Base-by-base conservation (phyloP, 805 yeast genomes). In the Saturnispora sanitii region DNA sequence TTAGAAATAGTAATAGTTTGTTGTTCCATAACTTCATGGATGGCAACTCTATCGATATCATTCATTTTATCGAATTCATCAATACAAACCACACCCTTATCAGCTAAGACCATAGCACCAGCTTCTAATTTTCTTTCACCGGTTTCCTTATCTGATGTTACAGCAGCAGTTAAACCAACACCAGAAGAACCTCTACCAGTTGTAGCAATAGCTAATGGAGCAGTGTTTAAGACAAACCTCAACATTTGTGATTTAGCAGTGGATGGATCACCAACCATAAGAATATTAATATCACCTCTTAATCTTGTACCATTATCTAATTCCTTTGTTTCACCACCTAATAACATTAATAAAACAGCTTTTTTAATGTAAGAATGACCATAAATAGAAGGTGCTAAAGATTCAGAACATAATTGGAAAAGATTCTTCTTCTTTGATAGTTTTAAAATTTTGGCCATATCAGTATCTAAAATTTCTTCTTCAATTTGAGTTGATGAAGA, bases 111-210 rank as follows among this genome's bases (percentile, higher is more conserved):
- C 96, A 92, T 90, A 3, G 98, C 98, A 71, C 98, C 98, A 1
- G 97, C 98, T 64, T 92, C 98, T 49, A 92, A 68, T 52, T 94
- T 74, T 54, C 96, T 73, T 64, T 92, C 98, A 45, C 97, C 97
- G 0, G 98, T 92, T 61, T 92, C 98, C 54, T 80, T 82, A 62
- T 92, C 98, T 1, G 88, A 75, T 6, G 96, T 88, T 3, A 92
- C 98, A 1, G 98, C 98, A 16, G 98, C 98, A 0, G 98, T 92
- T 55, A 92, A 73, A 85, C 98, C 98, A 34, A 92, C 98, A 61
- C 98, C 98, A 1, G 97, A 88, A n/a, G 97, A 90, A 48, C 98
- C 98, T 61, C 95, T 79, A 68, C 98, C 98, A 0, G 98, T 92
- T 1, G 98, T 92, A 21, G 97, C 96, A 51, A 92, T 87, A 3